Evolutionary conservation across 75 land plant species (phyloP).

Genomic region (Azolla pinnata): DNA sequence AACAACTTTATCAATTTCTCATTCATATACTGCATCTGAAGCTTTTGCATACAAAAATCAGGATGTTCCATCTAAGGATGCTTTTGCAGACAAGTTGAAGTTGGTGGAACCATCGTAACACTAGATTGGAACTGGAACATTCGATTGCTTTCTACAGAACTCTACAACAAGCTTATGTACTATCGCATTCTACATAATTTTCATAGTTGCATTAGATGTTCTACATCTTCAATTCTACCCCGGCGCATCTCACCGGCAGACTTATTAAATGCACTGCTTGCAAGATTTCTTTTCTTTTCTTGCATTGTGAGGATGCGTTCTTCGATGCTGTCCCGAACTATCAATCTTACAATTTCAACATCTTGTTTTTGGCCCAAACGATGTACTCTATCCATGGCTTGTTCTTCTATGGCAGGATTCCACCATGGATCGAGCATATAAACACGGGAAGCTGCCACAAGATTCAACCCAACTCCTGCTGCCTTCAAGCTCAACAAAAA

Average conservation of each 20-base stretch:
- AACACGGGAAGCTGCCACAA: conserved; percentile 83
- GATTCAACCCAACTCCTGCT: conserved; percentile 76
- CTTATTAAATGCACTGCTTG: conserved; percentile 57
- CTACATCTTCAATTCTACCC: conserved; percentile 46
- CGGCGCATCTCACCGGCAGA: conserved; percentile 42
- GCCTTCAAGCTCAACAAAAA: conserved; percentile 79
- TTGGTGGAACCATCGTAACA: too few species aligned
- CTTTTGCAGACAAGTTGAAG: too few species aligned
- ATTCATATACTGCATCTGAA: too few species aligned
- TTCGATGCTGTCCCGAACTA: conserved; percentile 73
- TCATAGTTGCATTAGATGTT: conserved; percentile 64
- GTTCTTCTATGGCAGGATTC: conserved; percentile 94
- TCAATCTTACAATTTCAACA: conserved; percentile 68
- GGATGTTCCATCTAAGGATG: too few species aligned
- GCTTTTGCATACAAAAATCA: too few species aligned
- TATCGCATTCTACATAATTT: too few species aligned
- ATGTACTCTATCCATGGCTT: conserved; percentile 94
- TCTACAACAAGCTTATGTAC: too few species aligned
- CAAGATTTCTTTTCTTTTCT: conserved; percentile 68
- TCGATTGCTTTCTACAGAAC: too few species aligned
- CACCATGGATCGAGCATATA: conserved; percentile 97
- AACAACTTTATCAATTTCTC: too few species aligned
- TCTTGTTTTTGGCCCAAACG: conserved; percentile 77
- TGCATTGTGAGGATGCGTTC: conserved; percentile 79
- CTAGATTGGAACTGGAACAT: too few species aligned